Conservation (phyloP, 108 stramenopile genomes). For the Discostella stelligeroides region DNA sequence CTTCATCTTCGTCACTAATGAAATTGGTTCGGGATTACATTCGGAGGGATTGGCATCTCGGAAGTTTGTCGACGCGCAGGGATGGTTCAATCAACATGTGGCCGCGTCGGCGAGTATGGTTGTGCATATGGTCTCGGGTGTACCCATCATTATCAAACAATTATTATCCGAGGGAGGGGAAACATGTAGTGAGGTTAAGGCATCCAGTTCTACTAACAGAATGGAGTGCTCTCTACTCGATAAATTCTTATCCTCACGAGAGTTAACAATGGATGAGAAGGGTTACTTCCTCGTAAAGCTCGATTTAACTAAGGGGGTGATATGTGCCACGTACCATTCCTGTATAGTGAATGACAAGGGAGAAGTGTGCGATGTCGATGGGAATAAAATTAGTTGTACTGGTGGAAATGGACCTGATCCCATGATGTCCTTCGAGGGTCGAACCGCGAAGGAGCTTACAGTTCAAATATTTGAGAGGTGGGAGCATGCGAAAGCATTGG, state of each 20-base stretch:
- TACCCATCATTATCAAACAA: conserved; percentile 45
- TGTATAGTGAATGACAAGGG: conserved; percentile 63
- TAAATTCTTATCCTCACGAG: conserved; percentile 45
- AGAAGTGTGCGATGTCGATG: conserved; percentile 59
- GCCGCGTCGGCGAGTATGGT: conserved; percentile 41
- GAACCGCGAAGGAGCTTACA: conserved; percentile 66
- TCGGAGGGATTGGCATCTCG: conserved; percentile 29
- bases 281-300: conserved; percentile 58
- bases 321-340: conserved; percentile 51
- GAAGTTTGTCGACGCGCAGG: conserved; percentile 60
- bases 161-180: conserved; percentile 2
- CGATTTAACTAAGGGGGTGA: conserved; percentile 27
- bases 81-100: conserved; percentile 62
- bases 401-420: conserved; percentile 46
- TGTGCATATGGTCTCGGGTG: conserved; percentile 57
- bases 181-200: neutral
- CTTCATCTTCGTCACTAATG: conserved; percentile 62
- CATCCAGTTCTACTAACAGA: neutral
- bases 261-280: conserved; percentile 52
- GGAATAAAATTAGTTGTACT: conserved; percentile 50
- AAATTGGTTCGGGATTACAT: conserved; percentile 61
- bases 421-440: conserved; percentile 44
- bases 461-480: conserved; percentile 54
- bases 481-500: conserved; percentile 37
- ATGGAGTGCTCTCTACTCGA: conserved; percentile 28